These are phyloP conservation scores for Ophiostoma perfectum DNA, from an alignment of 2,329 filamentous ascomycete species.

Conservation along the genomic window DNA sequence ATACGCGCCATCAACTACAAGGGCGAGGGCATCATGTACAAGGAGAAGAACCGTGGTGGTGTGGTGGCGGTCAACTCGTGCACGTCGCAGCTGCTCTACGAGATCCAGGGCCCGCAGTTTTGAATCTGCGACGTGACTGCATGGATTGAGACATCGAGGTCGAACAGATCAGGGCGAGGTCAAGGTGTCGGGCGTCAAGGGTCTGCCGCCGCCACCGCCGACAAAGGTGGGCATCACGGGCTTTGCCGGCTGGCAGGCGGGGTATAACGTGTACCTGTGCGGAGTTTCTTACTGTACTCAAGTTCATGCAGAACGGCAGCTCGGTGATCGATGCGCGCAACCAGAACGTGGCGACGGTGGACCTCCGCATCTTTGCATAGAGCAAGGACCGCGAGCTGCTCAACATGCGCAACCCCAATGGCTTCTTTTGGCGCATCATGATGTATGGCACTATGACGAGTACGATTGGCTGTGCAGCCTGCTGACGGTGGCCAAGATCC, in stretches of 20 bases:
- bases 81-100: slow-evolving; percentile 34
- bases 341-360: slow-evolving; percentile 35
- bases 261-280: slow-evolving; percentile 26
- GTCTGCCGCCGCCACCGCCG: slow-evolving; percentile 32
- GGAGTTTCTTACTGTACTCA: slow-evolving; percentile 28
- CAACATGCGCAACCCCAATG: slow-evolving; percentile 23
- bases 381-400: slow-evolving; percentile 34
- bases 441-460: slow-evolving; percentile 35
- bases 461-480: slow-evolving; percentile 38
- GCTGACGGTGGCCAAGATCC: slow-evolving; percentile 32
- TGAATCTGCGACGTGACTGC: slow-evolving; percentile 35
- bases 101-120: slow-evolving; percentile 37
- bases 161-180: slow-evolving; percentile 39
- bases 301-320: slow-evolving; percentile 30
- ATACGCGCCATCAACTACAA: slow-evolving; percentile 46
- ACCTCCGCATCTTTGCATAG: slow-evolving; percentile 38
- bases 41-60: slow-evolving; percentile 29
- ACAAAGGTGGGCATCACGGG: slow-evolving; percentile 32
- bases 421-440: slow-evolving; percentile 29
- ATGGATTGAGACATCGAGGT: slow-evolving; percentile 35
- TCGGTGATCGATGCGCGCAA: slow-evolving; percentile 30
- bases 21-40: slow-evolving; percentile 34
- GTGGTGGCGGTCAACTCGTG: slow-evolving; percentile 25
- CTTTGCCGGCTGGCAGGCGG: slow-evolving; percentile 29
- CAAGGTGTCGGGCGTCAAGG: slow-evolving; percentile 34